phyloP scores from a whole-genome alignment of 805 yeast species.

The Ogataea chonburiensis region DNA sequence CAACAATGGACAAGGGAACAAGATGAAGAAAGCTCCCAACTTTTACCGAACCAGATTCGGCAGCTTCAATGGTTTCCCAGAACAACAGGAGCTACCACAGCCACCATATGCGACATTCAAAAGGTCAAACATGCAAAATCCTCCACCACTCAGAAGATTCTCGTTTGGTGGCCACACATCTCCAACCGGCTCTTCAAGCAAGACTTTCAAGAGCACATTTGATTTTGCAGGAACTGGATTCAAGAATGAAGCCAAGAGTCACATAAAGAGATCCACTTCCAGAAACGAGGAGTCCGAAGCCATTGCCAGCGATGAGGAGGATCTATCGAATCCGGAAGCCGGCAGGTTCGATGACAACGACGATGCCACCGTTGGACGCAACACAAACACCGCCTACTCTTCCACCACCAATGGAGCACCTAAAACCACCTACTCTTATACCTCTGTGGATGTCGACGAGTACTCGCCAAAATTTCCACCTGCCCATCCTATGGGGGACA shows the following conservation, averaged over 20 bases:
- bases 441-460: slow-evolving; percentile 30
- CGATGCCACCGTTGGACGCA: slow-evolving; percentile 23
- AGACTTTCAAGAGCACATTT: slow-evolving; percentile 16
- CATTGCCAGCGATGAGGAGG: slow-evolving; percentile 20
- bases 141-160: slow-evolving; percentile 20
- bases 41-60: slow-evolving; percentile 21
- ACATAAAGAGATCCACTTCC: slow-evolving; percentile 9
- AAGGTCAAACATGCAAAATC: slow-evolving; percentile 10
- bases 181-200: slow-evolving; percentile 16
- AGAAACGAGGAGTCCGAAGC: slow-evolving; percentile 14
- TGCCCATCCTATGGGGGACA: slow-evolving; percentile 10
- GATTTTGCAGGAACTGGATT: slow-evolving; percentile 15
- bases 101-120: slow-evolving; percentile 12
- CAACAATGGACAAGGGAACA: slow-evolving; percentile 3
- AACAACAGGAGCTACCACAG: slow-evolving; percentile 15
- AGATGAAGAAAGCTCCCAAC: slow-evolving; percentile 16
- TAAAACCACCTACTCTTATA: slow-evolving; percentile 30
- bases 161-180: slow-evolving; percentile 19
- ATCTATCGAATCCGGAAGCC: slow-evolving; percentile 7
- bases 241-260: slow-evolving; percentile 9
- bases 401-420: slow-evolving; percentile 27
- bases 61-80: slow-evolving; percentile 19
- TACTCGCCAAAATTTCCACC: slow-evolving; percentile 17
- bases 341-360: slow-evolving; percentile 22
- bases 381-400: slow-evolving; percentile 28